phyloP scores from a whole-genome alignment of 805 yeast genomes.

The Metschnikowia noctiluminum region DNA sequence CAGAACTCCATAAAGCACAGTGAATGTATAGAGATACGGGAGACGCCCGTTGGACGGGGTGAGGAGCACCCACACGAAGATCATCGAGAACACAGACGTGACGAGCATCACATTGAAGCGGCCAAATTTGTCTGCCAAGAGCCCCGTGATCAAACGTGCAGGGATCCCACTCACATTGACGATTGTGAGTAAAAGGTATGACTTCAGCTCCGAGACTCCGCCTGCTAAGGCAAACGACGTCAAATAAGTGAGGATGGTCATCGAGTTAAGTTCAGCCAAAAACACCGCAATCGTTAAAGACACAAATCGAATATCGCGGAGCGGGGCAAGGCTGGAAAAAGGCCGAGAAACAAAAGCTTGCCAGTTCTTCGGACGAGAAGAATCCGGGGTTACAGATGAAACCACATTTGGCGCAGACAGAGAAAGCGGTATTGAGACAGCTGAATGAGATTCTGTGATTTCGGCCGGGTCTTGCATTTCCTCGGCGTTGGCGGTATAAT shows the following conservation, averaged over 20 bases:
- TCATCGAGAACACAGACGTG: constrained; percentile 27
- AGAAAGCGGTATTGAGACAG: not conserved
- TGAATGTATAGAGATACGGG: constrained; percentile 46
- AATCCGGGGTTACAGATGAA: not conserved
- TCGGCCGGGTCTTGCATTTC: not conserved
- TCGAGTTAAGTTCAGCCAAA: constrained; percentile 45
- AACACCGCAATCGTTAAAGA: constrained; percentile 42
- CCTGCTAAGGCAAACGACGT: constrained; percentile 51
- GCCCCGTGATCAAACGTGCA: constrained; percentile 31
- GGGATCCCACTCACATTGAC: constrained; percentile 44
- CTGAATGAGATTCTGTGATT: not conserved
- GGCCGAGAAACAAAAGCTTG: not conserved
- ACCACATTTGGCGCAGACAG: not conserved
- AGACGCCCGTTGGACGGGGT: constrained; percentile 28
- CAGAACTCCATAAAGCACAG: constrained; percentile 55
- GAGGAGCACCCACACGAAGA: constrained; percentile 27
- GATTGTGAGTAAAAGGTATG: constrained; percentile 47
- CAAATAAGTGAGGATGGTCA: constrained; percentile 47
- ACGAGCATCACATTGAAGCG: constrained; percentile 49
- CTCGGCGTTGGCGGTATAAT: no score
- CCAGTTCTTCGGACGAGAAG: not conserved
- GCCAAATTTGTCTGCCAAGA: constrained; percentile 39
- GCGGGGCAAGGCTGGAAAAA: constrained; percentile 19
- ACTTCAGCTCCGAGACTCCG: constrained; percentile 41
- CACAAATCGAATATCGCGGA: constrained; percentile 43